Base-by-base conservation (phyloP, 805 yeast species). In the Nakazawaea sp. region DNA sequence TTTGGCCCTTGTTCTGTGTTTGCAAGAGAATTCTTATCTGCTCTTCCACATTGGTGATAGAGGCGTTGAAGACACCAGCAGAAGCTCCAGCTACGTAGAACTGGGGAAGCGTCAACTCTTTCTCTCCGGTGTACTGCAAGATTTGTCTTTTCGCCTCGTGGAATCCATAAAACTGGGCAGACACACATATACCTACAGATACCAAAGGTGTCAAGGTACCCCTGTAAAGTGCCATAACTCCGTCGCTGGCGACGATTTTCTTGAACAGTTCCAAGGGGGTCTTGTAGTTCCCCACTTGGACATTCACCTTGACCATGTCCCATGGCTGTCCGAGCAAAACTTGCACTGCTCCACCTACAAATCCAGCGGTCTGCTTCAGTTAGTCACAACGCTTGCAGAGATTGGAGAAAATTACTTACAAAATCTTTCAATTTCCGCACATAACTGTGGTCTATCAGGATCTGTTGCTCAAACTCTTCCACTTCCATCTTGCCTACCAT, bases 181-280 rank as follows among this genome's bases (percentile, higher is more conserved):
- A 75, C 6, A 78, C 86, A 59, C 86, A 78, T 1, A 72, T 78
- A 1, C 84, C 78, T 4, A 79, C 86, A 5, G 85, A 84, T 32
- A 78, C 44, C 36, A 78, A 61, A n/a, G 85, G 85, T 3, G 83
- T 83, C 33, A 78, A 59, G 5, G 82, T 80, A 16, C 85, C 85
- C 50, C 78, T 61, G 55, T 79, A 78, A 46, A 78, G 73, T 0
- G 84, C 84, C 13, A 57, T 44, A n/a, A 68, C 57, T 2, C 86
- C 86, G 52, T 78, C 85, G 30, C 70, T 72, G 26, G 64, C 64
- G 32, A 79, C 48, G 0, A 84, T 76, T 25, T 64, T 67, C 35
- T 64, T 66, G 26, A 78, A 51, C 12, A 79, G 77, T 33, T 62
- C 61, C 6, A 68, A 47, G 11, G 81, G 72, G 2, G 78, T 59